Conservation (phyloP, 108 stramenopile species). For the Poteriospumella lacustris region DNA sequence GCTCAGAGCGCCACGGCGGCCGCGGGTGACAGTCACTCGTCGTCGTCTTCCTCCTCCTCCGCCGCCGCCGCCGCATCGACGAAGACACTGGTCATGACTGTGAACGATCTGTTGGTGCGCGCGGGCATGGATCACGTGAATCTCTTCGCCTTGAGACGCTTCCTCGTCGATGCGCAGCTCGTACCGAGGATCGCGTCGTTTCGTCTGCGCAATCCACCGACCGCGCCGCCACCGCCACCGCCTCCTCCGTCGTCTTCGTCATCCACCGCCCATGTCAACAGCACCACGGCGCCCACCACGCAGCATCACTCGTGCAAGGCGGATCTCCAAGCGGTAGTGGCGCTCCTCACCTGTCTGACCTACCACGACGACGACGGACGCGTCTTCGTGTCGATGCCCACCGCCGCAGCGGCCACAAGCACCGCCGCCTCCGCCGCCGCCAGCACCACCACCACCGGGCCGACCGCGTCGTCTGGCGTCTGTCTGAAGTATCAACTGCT, state of each 20-base stretch:
- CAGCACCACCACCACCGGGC: neutral
- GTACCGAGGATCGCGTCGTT: too few relatives aligned
- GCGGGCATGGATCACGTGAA: constrained; percentile 80
- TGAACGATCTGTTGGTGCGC: constrained; percentile 69
- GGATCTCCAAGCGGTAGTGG: neutral
- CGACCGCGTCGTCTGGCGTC: constrained; percentile 22
- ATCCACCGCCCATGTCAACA: too few relatives aligned
- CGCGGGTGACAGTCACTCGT: too few relatives aligned
- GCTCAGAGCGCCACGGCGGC: too few relatives aligned
- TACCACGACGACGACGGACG: neutral
- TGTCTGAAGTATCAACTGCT: constrained; percentile 72
- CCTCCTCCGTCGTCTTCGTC: too few relatives aligned
- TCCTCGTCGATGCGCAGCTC: constrained; percentile 71
- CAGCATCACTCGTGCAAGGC: neutral
- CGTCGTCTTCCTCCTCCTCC: too few relatives aligned
- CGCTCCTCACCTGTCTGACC: neutral
- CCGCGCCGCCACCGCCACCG: too few relatives aligned
- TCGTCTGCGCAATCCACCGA: constrained; percentile 64
- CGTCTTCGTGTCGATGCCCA: neutral
- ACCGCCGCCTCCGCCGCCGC: neutral
- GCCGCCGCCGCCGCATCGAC: constrained; percentile 18
- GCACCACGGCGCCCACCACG: neutral
- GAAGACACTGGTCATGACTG: constrained; percentile 56
- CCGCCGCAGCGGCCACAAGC: neutral
- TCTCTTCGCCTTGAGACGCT: constrained; percentile 75